These are phyloP conservation scores for Cyberlindnera maclurae DNA, from an alignment of 805 yeast species.

Conservation along the genomic window DNA sequence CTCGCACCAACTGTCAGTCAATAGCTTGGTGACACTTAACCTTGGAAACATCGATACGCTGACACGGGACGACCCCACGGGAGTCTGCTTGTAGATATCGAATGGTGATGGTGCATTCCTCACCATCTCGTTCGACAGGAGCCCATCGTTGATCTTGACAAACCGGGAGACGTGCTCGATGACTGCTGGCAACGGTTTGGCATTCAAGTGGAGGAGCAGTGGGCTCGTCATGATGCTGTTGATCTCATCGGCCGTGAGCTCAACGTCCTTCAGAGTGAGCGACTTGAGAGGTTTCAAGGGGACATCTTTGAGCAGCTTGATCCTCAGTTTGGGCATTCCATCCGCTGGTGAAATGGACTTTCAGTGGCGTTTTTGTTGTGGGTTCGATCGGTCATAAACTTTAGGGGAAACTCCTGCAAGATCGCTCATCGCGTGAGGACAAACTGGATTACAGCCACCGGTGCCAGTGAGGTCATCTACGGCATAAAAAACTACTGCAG, in stretches of 20 bases:
- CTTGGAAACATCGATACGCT: slow-evolving; percentile 24
- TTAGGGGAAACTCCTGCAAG: no score
- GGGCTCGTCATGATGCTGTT: neutral
- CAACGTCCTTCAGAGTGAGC: slow-evolving; percentile 1
- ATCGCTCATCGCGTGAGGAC: no score
- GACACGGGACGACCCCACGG: neutral
- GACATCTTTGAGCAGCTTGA: neutral
- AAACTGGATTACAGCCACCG: no score
- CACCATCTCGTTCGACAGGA: no score
- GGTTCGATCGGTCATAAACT: no score
- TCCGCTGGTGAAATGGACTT: neutral
- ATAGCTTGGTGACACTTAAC: slow-evolving; percentile 52
- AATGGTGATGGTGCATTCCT: slow-evolving; percentile 13
- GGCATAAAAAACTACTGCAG: no score
- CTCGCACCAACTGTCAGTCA: slow-evolving; percentile 66
- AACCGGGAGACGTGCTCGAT: no score
- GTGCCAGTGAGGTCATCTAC: no score
- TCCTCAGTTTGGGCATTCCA: neutral
- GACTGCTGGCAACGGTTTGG: no score
- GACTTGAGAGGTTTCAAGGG: neutral
- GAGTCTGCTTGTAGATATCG: slow-evolving; percentile 7
- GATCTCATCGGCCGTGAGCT: slow-evolving; percentile 5
- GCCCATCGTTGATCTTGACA: no score
- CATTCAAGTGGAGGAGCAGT: neutral
- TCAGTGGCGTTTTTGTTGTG: neutral